phyloP scores from a whole-genome alignment of 2,329 filamentous ascomycete species.

The Xylogone sp. region DNA sequence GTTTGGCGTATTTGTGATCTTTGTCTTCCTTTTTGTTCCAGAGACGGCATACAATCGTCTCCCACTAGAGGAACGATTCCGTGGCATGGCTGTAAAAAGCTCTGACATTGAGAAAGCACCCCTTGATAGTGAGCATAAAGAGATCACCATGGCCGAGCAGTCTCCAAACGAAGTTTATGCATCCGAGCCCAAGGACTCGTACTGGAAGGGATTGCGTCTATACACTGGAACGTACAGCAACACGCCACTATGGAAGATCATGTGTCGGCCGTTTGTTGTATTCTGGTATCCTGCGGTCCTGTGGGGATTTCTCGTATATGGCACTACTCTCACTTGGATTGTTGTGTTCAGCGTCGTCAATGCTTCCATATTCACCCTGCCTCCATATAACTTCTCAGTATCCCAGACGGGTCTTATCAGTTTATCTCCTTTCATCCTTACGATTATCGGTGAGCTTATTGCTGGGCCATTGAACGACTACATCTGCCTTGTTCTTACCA shows the following conservation, averaged over 20 bases:
- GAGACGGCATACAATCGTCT: slow-evolving; percentile 27
- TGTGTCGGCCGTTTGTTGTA: slow-evolving; percentile 30
- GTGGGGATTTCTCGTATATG: slow-evolving; percentile 37
- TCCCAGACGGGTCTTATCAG: slow-evolving; percentile 45
- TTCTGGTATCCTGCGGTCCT: slow-evolving; percentile 33
- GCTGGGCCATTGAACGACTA: slow-evolving; percentile 43
- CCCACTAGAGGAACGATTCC: slow-evolving; percentile 7
- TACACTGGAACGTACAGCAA: slow-evolving; percentile 29
- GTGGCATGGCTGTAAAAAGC: slow-evolving; percentile 16
- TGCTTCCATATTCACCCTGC: slow-evolving; percentile 30
- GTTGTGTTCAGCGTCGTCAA: slow-evolving; percentile 44
- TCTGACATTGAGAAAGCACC: slow-evolving; percentile 10
- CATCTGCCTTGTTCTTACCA: slow-evolving; percentile 30
- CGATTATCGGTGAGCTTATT: slow-evolving; percentile 40
- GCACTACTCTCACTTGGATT: slow-evolving; percentile 36
- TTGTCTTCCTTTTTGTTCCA: slow-evolving; percentile 16
- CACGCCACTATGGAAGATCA: slow-evolving; percentile 30
- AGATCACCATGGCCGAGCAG: slow-evolving; percentile 4
- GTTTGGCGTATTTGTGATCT: slow-evolving; percentile 15
- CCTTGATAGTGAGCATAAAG: slow-evolving; percentile 3
- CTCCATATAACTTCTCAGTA: slow-evolving; percentile 40
- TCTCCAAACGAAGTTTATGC: slow-evolving; percentile 1
- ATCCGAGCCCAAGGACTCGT: slow-evolving; percentile 24
- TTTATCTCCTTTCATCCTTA: slow-evolving; percentile 44
- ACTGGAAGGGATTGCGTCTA: slow-evolving; percentile 21